Evolutionary conservation across 495 filamentous ascomycete genomes (phyloP).

Genomic region (Annulohypoxylon moriforme): DNA sequence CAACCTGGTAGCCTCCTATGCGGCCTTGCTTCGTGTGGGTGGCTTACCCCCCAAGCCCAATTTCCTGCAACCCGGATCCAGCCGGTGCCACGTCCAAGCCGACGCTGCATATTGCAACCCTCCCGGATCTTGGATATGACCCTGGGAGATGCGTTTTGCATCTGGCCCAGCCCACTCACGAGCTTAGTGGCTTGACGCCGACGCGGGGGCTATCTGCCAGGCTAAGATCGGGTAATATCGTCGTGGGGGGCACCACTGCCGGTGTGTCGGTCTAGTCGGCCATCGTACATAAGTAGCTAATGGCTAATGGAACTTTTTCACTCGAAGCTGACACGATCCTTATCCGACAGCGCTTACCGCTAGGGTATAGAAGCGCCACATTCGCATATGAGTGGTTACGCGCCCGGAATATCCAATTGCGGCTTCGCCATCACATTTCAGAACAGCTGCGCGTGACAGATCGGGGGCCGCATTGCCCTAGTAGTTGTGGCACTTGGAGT

Average conservation of each 20-base stretch:
- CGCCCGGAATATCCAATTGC: constrained; percentile 33
- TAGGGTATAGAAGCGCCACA: constrained; percentile 23
- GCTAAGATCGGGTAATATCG: constrained; percentile 46
- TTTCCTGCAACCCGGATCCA: constrained; percentile 44
- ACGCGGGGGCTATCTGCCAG: constrained; percentile 42
- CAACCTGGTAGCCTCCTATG: constrained; percentile 44
- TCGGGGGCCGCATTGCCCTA: constrained; percentile 25
- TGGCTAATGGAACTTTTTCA: constrained; percentile 19
- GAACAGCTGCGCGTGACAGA: constrained; percentile 40
- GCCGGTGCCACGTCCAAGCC: constrained; percentile 39
- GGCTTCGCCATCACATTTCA: constrained; percentile 28
- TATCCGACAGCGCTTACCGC: constrained; percentile 38
- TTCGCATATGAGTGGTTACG: constrained; percentile 29
- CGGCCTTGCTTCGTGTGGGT: constrained; percentile 34
- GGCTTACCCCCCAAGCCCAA: constrained; percentile 31
- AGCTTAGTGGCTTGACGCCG: constrained; percentile 28
- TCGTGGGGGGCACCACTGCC: constrained; percentile 37
- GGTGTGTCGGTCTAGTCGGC: constrained; percentile 23
- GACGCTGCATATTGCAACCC: constrained; percentile 44
- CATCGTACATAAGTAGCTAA: constrained; percentile 29
- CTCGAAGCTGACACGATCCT: constrained; percentile 30
- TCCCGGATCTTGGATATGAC: constrained; percentile 38
- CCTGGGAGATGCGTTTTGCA: constrained; percentile 43
- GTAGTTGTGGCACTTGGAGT: constrained; percentile 31
- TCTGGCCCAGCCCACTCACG: constrained; percentile 43